These are phyloP conservation scores for Laguncularia racemosa DNA, from an alignment of 345 rosid species.

Conservation along the genomic window DNA sequence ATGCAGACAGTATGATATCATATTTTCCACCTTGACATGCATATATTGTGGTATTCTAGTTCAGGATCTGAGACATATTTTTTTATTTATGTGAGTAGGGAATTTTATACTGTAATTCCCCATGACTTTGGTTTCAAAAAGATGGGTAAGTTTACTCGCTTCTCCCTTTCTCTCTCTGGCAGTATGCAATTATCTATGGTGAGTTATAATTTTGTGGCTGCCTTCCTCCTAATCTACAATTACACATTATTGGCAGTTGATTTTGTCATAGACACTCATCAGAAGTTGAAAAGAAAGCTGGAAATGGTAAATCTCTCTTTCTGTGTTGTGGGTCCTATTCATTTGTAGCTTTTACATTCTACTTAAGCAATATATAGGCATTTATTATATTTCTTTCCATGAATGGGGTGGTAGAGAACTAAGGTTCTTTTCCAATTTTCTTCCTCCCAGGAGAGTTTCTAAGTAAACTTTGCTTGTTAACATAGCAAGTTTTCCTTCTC, in stretches of 20 bases:
- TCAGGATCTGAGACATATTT: too few relatives aligned
- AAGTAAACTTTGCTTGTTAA: too few relatives aligned
- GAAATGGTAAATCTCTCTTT: constrained; percentile 55
- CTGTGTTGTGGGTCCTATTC: constrained; percentile 1
- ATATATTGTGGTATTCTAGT: too few relatives aligned
- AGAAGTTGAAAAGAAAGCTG: constrained; percentile 71
- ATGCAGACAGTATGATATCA: too few relatives aligned
- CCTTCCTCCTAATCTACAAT: constrained; percentile 7
- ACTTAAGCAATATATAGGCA: not conserved
- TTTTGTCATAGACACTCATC: constrained; percentile 79
- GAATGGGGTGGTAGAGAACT: too few relatives aligned
- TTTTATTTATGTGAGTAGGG: constrained; percentile 30
- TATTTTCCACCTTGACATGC: too few relatives aligned
- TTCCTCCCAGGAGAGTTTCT: too few relatives aligned
- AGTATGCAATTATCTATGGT: not conserved
- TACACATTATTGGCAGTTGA: constrained; percentile 53
- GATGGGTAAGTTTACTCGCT: constrained; percentile 59
- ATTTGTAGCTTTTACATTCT: not conserved
- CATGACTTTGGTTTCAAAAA: constrained; percentile 86
- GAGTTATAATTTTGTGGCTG: not conserved
- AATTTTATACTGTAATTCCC: constrained; percentile 85
- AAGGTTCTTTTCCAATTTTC: too few relatives aligned
- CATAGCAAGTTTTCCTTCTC: too few relatives aligned
- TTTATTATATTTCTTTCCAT: not conserved
- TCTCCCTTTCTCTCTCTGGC: not conserved